Base-by-base conservation (phyloP, 208 protist genomes). In the Leishmania braziliensis region DNA sequence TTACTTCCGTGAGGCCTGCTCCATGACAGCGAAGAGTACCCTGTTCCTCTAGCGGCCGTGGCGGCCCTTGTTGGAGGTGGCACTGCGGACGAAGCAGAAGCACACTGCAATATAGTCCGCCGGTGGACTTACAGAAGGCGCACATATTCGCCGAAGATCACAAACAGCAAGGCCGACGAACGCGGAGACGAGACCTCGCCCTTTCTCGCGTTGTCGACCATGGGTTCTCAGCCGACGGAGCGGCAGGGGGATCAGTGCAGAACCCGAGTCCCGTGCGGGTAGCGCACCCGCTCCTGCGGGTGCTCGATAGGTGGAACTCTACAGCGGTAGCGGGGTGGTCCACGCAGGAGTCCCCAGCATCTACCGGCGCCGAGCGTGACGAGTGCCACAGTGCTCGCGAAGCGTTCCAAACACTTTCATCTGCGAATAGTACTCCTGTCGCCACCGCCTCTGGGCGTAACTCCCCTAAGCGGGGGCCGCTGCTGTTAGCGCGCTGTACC, bases 1-100 rank as follows among this genome's bases (percentile, higher is more conserved):
- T n/a, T 80, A 77, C 77, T 91, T 94, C 71, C 84, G 86, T 33
- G 60, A 80, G 75, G 91, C 91, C 10, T 92, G 89, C 66, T 46
- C 65, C 29, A 86, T 86, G 50, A 80, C 90, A 29, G 86, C 83
- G 12, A 74, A 60, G 50, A 81, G 90, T 83, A 78, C 83, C 12
- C 77, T 84, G 26, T 88, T 85, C 77, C 86, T 92, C 12, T 86
- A 90, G 70, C 83, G 84, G 8, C 81, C 87, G 1, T 60, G 82
- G 26, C 84, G 89, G 83, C 56, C 84, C 29, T 83, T 90, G 86
- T 51, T 87, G 26, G 75, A 84, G 53, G 86, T 89, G 81, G 80
- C 81, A n/a, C 63, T 81, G 16, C 75, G 77, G 73, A 76, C 60
- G 5, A 77, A 78, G 60, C 60, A 56, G 23, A 71, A 70, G 74